A percentile compares a stretch with the other conserved stretches of the same genome.
Evolutionary conservation across 176 grass and related monocot species (phyloP).

Genomic region (Elymus sibiricus): DNA sequence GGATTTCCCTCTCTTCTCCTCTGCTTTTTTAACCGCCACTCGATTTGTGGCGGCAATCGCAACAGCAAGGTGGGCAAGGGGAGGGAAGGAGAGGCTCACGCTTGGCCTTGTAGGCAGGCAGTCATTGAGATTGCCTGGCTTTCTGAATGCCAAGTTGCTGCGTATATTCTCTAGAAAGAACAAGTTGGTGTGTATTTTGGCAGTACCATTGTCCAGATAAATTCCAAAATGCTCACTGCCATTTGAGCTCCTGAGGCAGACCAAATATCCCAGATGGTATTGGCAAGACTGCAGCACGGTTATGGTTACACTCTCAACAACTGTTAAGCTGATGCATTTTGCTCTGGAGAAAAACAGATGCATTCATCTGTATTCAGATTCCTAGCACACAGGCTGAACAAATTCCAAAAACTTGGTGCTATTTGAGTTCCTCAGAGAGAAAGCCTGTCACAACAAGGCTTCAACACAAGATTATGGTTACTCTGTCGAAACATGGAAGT

Average conservation of each 20-base stretch:
- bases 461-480: neutral
- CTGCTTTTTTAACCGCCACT: slow-evolving; percentile 19
- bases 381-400: neutral
- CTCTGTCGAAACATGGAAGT: neutral
- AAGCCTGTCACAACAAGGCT: neutral
- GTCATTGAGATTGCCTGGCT: neutral
- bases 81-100: neutral
- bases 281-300: neutral
- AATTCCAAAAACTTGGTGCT: neutral
- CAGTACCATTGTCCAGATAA: neutral
- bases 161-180: neutral
- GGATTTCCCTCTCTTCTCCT: slow-evolving; percentile 15
- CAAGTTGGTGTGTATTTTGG: neutral
- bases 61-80: slow-evolving; percentile 21
- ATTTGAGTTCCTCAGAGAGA: neutral
- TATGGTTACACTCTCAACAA: neutral
- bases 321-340: neutral
- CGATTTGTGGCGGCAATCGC: slow-evolving; percentile 47
- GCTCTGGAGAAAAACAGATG: no score
- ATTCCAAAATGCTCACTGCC: neutral
- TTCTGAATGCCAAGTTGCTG: slow-evolving; percentile 3
- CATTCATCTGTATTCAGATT: no score
- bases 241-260: neutral
- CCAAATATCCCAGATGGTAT: neutral
- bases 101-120: neutral